Evolutionary conservation across 495 filamentous ascomycete genomes (phyloP).

Genomic region (Aspergillus nanangensis): DNA sequence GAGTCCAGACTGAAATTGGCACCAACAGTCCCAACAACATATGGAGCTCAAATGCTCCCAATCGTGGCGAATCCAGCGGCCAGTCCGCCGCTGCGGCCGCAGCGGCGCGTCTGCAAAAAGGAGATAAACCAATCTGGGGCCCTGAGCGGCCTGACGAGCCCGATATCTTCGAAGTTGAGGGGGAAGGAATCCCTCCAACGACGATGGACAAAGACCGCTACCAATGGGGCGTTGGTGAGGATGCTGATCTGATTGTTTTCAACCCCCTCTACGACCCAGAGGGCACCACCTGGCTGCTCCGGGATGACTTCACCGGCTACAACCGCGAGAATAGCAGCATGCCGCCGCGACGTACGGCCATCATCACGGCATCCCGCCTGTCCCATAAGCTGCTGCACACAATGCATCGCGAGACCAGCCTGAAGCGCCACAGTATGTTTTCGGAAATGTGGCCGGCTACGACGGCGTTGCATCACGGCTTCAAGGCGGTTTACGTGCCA

Average conservation of each 20-base stretch:
- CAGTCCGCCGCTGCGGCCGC: background rate
- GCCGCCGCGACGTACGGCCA: slow-evolving; percentile 79
- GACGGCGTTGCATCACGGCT: slow-evolving; percentile 83
- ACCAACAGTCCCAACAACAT: slow-evolving; percentile 69
- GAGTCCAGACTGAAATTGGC: slow-evolving; percentile 81
- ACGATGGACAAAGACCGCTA: slow-evolving; percentile 75
- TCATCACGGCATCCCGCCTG: slow-evolving; percentile 80
- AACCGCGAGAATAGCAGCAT: slow-evolving; percentile 54
- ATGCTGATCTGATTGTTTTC: slow-evolving; percentile 89
- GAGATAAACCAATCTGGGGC: slow-evolving; percentile 79
- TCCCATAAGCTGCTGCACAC: slow-evolving; percentile 73
- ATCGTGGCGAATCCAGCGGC: background rate
- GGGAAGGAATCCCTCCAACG: slow-evolving; percentile 66
- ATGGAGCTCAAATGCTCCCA: slow-evolving; percentile 48
- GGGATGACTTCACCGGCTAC: slow-evolving; percentile 87
- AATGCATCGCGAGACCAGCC: slow-evolving; percentile 86
- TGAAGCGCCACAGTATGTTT: slow-evolving; percentile 83
- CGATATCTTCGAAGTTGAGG: slow-evolving; percentile 65
- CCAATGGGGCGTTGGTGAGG: slow-evolving; percentile 85
- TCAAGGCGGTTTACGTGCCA: slow-evolving; percentile 91
- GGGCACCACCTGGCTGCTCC: slow-evolving; percentile 81
- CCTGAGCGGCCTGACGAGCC: slow-evolving; percentile 63
- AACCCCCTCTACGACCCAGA: slow-evolving; percentile 92
- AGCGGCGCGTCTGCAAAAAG: slow-evolving; percentile 42
- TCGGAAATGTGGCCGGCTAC: slow-evolving; percentile 95